Evolutionary conservation across 2,329 filamentous ascomycete species (phyloP).

Genomic region (Aspergillus sclerotialis): DNA sequence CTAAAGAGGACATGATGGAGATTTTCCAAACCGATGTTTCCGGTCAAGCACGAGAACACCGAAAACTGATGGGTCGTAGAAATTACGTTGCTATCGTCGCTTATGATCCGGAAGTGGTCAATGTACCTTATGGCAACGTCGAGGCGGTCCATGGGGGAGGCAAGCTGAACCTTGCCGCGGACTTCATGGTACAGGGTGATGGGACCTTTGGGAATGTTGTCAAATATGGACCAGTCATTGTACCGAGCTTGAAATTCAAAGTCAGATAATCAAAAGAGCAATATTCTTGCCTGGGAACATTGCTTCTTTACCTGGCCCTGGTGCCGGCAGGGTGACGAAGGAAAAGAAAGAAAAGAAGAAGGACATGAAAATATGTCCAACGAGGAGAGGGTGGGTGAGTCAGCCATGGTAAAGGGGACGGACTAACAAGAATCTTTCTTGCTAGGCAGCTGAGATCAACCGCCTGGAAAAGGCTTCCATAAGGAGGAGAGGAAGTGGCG

Average conservation of each 20-base stretch:
- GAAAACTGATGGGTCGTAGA: constrained; percentile 84
- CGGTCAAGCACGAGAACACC: constrained; percentile 73
- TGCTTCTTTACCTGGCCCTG: no score
- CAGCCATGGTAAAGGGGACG: no score
- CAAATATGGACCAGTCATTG: constrained; percentile 94
- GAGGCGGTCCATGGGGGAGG: constrained; percentile 19
- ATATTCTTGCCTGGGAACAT: no score
- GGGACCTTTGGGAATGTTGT: constrained; percentile 72
- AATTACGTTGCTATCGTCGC: constrained; percentile 94
- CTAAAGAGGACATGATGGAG: constrained; percentile 99
- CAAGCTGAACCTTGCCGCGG: constrained; percentile 80
- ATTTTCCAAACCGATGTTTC: constrained; percentile 93
- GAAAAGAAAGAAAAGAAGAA: no score
- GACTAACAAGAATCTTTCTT: no score
- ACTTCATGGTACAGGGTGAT: constrained; percentile 95
- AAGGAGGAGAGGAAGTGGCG: no score
- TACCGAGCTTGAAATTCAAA: constrained; percentile 80
- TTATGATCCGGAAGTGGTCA: constrained; percentile 77
- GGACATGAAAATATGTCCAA: no score
- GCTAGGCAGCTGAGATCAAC: no score
- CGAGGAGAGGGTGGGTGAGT: no score
- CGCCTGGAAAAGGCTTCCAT: no score
- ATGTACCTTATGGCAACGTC: constrained; percentile 34
- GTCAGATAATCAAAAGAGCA: no score
- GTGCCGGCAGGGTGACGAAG: no score